Evolutionary conservation across 1,284 basidiomycete genomes (phyloP), one percentile per base, ranked within the genome.

Genomic region (Heterobasidion parviporum): DNA sequence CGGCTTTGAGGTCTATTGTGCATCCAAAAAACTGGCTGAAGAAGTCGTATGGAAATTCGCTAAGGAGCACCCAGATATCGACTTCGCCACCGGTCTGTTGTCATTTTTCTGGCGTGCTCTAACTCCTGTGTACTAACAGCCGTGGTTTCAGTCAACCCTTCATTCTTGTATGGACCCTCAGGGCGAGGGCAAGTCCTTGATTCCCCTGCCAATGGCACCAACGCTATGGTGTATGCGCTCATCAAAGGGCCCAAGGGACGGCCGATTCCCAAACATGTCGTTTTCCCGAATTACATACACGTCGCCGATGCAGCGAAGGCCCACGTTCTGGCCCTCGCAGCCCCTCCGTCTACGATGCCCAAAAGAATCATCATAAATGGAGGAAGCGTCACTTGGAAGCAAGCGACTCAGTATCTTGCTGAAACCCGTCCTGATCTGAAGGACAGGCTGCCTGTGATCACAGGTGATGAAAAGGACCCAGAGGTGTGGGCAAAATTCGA

Each of bases 1-100:
- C 7, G 9, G 16, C 8, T 36, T 47, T 36, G 2, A 43, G 10
- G 48, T 60, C 14, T 67, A 67, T 55, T 20, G 50, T 3, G 53
- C 61, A 26, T 60, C 64, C n/a, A 67, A 67, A 54, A 54, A 47
- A 5, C 52, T 67, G 12, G 61, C 62, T 8, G 66, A 67, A 48
- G 53, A 38, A 16, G 60, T 59, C 9, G 61, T 58, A n/a, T 64
- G 62, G 61, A 56, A 62, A 18, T 67, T 61, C 55, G 64, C 59
- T 9, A 54, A 55, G 4, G 57, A 54, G 18, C 63, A 65, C 50
- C 58, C 60, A 15, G 50, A 59, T 2, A 14, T 66, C 26, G 62
- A 65, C 54, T 26, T 67, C 49, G 54, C 61, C 20, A 59, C 65
- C 2, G 54, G 61, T 56, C 32, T 35, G 55, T 38, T 14, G 36